phyloP scores from a whole-genome alignment of 768 basidiomycete genomes.

The Trametes cubensis region DNA sequence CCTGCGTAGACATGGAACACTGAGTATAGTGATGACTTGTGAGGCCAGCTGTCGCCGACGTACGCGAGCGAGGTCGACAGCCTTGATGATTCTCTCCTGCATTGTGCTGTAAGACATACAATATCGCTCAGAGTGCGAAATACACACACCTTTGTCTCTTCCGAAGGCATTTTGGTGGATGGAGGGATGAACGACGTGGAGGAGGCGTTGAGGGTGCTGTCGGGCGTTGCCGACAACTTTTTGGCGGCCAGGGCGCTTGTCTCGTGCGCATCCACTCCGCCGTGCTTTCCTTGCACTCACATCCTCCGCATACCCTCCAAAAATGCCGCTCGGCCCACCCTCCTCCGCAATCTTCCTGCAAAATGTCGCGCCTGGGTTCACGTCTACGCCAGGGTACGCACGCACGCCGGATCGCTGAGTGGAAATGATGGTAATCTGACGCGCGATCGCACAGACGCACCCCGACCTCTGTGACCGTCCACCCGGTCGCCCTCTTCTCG shows the following conservation, averaged over 20 bases:
- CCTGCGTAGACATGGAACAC: conserved; percentile 47
- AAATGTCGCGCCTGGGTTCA: conserved; percentile 34
- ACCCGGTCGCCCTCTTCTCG: conserved; percentile 90
- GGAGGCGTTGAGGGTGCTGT: conserved; percentile 24
- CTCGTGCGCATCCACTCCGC: conserved; percentile 16
- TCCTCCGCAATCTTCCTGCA: conserved; percentile 51
- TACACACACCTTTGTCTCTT: conserved; percentile 78
- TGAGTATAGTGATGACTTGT: conserved; percentile 10
- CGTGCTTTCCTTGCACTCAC: conserved; percentile 25
- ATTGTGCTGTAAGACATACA: background rate
- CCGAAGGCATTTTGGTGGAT: conserved; percentile 69
- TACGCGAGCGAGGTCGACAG: conserved; percentile 82
- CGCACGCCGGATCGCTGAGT: background rate
- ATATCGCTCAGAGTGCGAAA: background rate
- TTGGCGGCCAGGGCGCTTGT: conserved; percentile 25
- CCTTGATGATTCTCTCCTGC: conserved; percentile 82
- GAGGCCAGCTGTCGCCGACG: conserved; percentile 33
- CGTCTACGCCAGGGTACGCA: conserved; percentile 41
- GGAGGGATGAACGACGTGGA: conserved; percentile 38
- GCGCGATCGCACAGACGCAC: conserved; percentile 53
- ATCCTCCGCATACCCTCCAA: conserved; percentile 24
- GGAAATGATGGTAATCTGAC: background rate
- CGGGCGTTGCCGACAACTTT: conserved; percentile 38
- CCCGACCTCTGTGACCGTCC: conserved; percentile 76
- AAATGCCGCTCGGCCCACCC: conserved; percentile 51